Evolutionary conservation across 306 rosid species (phyloP).

Genomic region (Crotalaria pallida): DNA sequence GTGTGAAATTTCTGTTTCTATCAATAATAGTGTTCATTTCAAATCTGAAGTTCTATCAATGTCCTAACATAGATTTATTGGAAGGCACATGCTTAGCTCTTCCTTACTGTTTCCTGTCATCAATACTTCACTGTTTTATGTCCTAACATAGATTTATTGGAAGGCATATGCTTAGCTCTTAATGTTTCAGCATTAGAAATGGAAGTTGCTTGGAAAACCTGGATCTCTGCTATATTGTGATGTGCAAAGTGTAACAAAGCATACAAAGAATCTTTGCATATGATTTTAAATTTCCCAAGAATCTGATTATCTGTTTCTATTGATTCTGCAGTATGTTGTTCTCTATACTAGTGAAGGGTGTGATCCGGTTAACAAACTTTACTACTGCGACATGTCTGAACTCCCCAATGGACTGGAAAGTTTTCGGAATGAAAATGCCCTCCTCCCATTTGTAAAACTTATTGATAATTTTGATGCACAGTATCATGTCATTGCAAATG

Average conservation of each 20-base stretch:
- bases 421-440: constrained; percentile 46
- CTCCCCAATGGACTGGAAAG: constrained; percentile 67
- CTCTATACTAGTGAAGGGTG: constrained; percentile 62
- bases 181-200: constrained; percentile 7
- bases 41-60: too few relatives aligned
- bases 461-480: constrained; percentile 76
- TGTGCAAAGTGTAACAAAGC: background rate
- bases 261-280: background rate
- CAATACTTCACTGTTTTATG: background rate
- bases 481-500: constrained; percentile 75
- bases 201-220: background rate
- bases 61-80: too few relatives aligned
- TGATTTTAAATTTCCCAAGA: background rate
- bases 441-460: constrained; percentile 68
- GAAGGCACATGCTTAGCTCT: too few relatives aligned
- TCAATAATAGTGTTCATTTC: too few relatives aligned
- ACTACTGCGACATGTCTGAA: constrained; percentile 69
- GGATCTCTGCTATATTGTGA: background rate
- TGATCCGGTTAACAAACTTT: constrained; percentile 90
- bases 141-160: background rate
- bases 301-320: constrained; percentile 13
- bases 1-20: too few relatives aligned
- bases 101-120: too few relatives aligned
- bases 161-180: background rate
- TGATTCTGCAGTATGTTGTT: constrained; percentile 63